phyloP scores from a whole-genome alignment of 1,284 basidiomycete species.

The Cerioporus squamosus region DNA sequence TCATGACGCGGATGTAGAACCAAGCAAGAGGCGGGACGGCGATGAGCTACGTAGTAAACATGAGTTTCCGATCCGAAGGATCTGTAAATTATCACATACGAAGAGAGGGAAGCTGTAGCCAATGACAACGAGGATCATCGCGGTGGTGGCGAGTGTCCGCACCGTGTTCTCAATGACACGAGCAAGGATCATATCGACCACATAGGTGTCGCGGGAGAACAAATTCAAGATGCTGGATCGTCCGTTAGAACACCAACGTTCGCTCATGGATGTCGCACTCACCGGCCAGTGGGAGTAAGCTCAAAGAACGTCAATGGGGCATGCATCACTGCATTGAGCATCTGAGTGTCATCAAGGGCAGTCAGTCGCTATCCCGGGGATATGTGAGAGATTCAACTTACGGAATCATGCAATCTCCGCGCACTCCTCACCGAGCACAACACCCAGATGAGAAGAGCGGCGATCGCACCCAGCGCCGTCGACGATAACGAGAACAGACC shows the following conservation, averaged over 20 bases:
- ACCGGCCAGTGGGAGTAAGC: slow-evolving; percentile 80
- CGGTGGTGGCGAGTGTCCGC: slow-evolving; percentile 62
- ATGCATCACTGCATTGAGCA: slow-evolving; percentile 78
- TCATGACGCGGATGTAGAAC: slow-evolving; percentile 81
- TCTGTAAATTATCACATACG: slow-evolving; percentile 25
- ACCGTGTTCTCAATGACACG: slow-evolving; percentile 72
- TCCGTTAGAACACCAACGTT: neutral
- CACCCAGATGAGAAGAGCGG: slow-evolving; percentile 76
- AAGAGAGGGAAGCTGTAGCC: slow-evolving; percentile 84
- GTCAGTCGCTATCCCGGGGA: too few relatives aligned
- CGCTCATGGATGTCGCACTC: neutral
- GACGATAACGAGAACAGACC: slow-evolving; percentile 62
- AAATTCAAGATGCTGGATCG: slow-evolving; percentile 74
- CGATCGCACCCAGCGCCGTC: slow-evolving; percentile 54
- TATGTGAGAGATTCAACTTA: slow-evolving; percentile 37
- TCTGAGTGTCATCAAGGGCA: slow-evolving; percentile 44
- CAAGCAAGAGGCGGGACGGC: slow-evolving; percentile 75
- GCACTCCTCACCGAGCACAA: slow-evolving; percentile 81
- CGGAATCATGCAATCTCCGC: slow-evolving; percentile 75
- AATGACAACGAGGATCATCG: slow-evolving; percentile 83
- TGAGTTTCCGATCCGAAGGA: neutral
- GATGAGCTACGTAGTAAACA: slow-evolving; percentile 47
- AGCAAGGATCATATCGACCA: slow-evolving; percentile 84
- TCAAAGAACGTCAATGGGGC: slow-evolving; percentile 91
- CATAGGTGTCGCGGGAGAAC: slow-evolving; percentile 93